Base-by-base conservation (phyloP, 495 filamentous ascomycete species). In the Talaromyces borbonicus region DNA sequence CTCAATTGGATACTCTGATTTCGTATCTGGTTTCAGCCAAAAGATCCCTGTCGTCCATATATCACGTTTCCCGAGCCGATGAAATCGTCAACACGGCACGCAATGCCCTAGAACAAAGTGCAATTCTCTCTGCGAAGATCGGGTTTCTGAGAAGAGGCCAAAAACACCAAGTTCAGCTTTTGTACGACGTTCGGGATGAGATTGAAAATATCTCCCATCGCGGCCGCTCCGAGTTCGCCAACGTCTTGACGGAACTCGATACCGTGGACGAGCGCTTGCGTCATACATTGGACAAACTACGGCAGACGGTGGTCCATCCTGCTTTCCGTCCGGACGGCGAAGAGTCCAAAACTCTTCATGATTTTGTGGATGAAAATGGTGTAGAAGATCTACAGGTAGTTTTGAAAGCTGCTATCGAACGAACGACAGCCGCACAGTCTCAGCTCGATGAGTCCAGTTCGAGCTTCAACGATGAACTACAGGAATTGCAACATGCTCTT, bases 1-100 rank as follows among this genome's bases (percentile, higher is more conserved):
- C 60, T 22, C 58, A 58, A 23, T 74, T 92, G 43, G 85, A 92
- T 46, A 78, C 75, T 2, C 78, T 95, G 22, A 83, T 95, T 35
- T 71, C 74, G 2, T 79, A 93, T 66, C 84, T 97, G 22, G 75
- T 96, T 12, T 82, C 81, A 31, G 85, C 93, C 3, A 98, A 97
- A 65, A 79, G 87, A 20, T 90, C 90, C 6, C 77, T 98, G 2
- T 84, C 85, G n/a, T 88, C 86, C 2, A 86, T 90, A 52, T 75
- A 67, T 37, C 80, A 89, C 51, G 87, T 96, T 31, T 81, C 81
- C 62, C 85, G 87, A 32, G 92, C 90, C 47, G 86, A 93, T 56
- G 82, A 90, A 53, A 81, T 98, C 29, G 85, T 92, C 33, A 85
- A 78, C 29, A 65, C 78, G 7, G 84, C 88, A 20, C 81, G 88